Conservation (phyloP, 768 basidiomycete genomes). For the Lactifluus hygrophoroides region DNA sequence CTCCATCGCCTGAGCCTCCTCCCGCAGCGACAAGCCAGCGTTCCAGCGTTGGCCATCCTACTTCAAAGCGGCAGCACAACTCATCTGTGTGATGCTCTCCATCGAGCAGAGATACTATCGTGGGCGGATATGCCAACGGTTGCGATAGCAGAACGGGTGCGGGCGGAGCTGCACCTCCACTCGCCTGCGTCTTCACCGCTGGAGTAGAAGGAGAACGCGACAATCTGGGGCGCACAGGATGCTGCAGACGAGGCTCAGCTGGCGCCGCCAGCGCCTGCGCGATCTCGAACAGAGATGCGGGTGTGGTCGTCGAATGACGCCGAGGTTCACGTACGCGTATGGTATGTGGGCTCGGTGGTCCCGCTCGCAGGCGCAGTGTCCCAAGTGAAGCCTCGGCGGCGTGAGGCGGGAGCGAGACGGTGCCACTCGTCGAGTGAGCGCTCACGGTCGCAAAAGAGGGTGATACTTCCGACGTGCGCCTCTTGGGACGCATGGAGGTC, state of each 20-base stretch:
- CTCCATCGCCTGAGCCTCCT: slow-evolving; percentile 49
- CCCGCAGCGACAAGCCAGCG: slow-evolving; percentile 59
- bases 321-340: slow-evolving; percentile 7
- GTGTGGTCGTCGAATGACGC: slow-evolving; percentile 9
- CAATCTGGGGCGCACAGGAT: slow-evolving; percentile 34
- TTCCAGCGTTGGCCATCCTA: slow-evolving; percentile 76
- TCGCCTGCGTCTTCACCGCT: slow-evolving; percentile 30
- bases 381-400: slow-evolving; percentile 17
- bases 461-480: slow-evolving; percentile 12
- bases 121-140: slow-evolving; percentile 41
- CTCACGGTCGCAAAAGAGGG: slow-evolving; percentile 3
- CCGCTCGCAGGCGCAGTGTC: slow-evolving; percentile 9
- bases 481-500: background rate
- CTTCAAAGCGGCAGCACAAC: slow-evolving; percentile 71
- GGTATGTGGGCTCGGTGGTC: slow-evolving; percentile 1
- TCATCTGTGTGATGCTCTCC: slow-evolving; percentile 93
- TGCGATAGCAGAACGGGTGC: slow-evolving; percentile 16
- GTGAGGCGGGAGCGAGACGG: slow-evolving; percentile 12
- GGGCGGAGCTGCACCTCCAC: slow-evolving; percentile 7
- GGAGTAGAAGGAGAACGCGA: slow-evolving; percentile 53
- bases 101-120: slow-evolving; percentile 56
- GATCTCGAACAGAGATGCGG: slow-evolving; percentile 19
- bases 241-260: slow-evolving; percentile 4
- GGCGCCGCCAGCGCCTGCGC: slow-evolving; percentile 14
- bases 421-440: slow-evolving; percentile 5